These are phyloP conservation scores for Wickerhamiella lipophila DNA, from an alignment of 805 yeast genomes.

Conservation along the genomic window DNA sequence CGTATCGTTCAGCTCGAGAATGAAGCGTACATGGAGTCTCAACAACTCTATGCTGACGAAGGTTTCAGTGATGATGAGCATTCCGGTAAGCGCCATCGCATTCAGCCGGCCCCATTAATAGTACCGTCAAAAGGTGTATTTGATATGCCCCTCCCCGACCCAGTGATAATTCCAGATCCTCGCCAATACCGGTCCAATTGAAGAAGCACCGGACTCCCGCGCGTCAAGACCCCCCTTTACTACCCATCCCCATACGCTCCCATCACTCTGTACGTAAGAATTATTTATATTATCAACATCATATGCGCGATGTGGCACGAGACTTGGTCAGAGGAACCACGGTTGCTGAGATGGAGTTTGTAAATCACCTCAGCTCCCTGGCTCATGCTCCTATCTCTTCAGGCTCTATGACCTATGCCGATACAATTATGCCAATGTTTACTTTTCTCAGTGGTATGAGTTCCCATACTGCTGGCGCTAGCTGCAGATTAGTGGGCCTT, in stretches of 20 bases:
- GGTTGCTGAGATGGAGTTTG: slow-evolving; percentile 26
- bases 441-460: slow-evolving; percentile 25
- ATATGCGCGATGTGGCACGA: slow-evolving; percentile 22
- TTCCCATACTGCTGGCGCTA: slow-evolving; percentile 14
- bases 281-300: background rate
- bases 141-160: slow-evolving; percentile 19
- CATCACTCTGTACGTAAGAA: background rate
- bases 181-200: slow-evolving; percentile 6
- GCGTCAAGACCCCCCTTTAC: background rate
- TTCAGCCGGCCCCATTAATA: slow-evolving; percentile 17
- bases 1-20: slow-evolving; percentile 17
- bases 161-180: slow-evolving; percentile 23
- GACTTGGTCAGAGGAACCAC: slow-evolving; percentile 25
- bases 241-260: background rate
- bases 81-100: slow-evolving; percentile 13
- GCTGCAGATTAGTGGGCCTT: slow-evolving; percentile 22
- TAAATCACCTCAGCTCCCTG: slow-evolving; percentile 16
- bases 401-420: slow-evolving; percentile 23
- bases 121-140: slow-evolving; percentile 20
- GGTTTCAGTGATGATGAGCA: slow-evolving; percentile 20
- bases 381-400: slow-evolving; percentile 21
- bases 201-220: background rate
- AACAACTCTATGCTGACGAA: slow-evolving; percentile 16
- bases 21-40: slow-evolving; percentile 20
- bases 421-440: slow-evolving; percentile 26